Base-by-base conservation (phyloP, 805 yeast species). In the Saccharomycopsis schoenii region DNA sequence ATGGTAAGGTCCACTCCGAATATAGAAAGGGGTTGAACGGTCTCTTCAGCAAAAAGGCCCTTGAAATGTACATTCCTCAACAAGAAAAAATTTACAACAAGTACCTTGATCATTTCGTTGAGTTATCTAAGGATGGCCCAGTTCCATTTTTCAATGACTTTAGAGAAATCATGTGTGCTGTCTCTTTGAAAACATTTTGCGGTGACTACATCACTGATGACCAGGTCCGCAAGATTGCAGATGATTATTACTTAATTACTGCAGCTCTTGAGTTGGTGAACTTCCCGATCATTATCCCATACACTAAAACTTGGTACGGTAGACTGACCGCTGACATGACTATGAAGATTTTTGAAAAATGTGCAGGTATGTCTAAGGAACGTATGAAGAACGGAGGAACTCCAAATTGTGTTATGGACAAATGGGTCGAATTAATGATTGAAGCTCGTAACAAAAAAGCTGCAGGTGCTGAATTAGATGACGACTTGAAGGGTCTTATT, bases 261-360 rank as follows among this genome's bases (percentile, higher is more conserved):
- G 96, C 96, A 63, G 99, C 99, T 34, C 81, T 94, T 70, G 99
- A 94, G 76, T 82, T 94, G 67, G 99, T 94, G 64, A 94, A 94
- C 79, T 94, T 94, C 84, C 99, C 99, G 65, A 89, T 94, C 68
- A 93, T 94, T 66, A 73, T 94, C 57, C 99, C 99, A 37, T 94
- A 81, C 80, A 91, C 99, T 64, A 94, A 93, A 77, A 87, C 99
- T 41, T 94, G 99, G 99, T 89, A 92, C 74, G 99, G 99, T 67
- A 86, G 89, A 77, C 84, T 81, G 71, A 88, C 92, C 69, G 96
- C 97, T 61, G 96, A 94, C 72, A 83, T 86, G 79, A 89, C 97
- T 17, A 93, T 94, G 97, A 86, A 83, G 68, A 85, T 90, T 68
- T 91, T 94, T 68, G 97, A 85, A 70, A 75, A 74, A 34, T 93